Conservation (phyloP, 176 grass and related monocot genomes). For the Rhynchospora tenuis region DNA sequence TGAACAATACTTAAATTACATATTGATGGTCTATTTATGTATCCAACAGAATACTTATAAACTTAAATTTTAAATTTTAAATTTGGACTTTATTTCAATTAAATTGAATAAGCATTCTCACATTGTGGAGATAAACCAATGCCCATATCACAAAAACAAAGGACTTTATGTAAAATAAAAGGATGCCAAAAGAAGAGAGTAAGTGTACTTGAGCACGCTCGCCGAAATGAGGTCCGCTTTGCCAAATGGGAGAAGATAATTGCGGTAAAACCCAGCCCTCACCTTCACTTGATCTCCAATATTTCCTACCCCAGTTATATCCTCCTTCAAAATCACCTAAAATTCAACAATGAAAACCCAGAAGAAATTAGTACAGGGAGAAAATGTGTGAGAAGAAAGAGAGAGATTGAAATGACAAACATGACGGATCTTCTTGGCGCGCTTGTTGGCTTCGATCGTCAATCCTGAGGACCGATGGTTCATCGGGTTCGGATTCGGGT, state of each 20-base stretch:
- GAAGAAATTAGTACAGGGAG: not conserved
- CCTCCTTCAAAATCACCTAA: slow-evolving; percentile 76
- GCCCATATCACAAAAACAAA: not conserved
- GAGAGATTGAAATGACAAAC: not conserved
- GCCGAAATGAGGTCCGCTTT: slow-evolving; percentile 72
- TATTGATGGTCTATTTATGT: too few species aligned
- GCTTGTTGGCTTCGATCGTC: slow-evolving; percentile 18
- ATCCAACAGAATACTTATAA: too few species aligned
- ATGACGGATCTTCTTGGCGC: slow-evolving; percentile 13
- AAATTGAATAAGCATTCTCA: too few species aligned
- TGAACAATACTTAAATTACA: too few species aligned
- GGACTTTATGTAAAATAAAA: not conserved
- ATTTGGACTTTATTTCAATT: too few species aligned
- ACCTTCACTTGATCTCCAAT: slow-evolving; percentile 74
- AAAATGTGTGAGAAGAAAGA: not conserved
- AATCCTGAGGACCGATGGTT: not conserved
- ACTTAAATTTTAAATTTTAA: too few species aligned
- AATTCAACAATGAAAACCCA: not conserved
- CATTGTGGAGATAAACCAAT: too few species aligned
- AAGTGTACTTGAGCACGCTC: slow-evolving; percentile 68
- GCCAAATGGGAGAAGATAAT: slow-evolving; percentile 76
- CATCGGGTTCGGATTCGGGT: not conserved
- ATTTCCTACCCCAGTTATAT: slow-evolving; percentile 53
- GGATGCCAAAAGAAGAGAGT: not conserved
- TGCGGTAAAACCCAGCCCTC: slow-evolving; percentile 80